Base-by-base conservation (phyloP, 352 stramenopile genomes). In the Phytopythium chamaehyphon region DNA sequence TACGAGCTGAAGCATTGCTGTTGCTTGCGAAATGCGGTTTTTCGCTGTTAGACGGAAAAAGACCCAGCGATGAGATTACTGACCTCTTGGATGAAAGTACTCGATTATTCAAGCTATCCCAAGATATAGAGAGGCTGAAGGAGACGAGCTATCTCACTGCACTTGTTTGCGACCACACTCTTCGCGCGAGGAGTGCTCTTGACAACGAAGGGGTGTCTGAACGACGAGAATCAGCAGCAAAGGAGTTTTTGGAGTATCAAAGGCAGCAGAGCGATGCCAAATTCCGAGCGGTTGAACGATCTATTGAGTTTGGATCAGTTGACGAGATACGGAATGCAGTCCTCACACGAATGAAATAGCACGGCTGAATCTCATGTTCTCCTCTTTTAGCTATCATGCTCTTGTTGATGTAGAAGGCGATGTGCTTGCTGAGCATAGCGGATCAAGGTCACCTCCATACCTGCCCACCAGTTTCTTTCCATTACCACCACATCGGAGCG, bases 11-110 rank as follows among this genome's bases (percentile, higher is more conserved):
- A 35, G 74, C 69, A 6, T 58, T 85, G 26, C 56, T 90, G 0
- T 31, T 88, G 28, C 53, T 90, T 21, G 77, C 75, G 0, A 90
- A 88, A 37, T 69, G 59, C 6, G 62, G 60, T 37, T 48, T 90
- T 22, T 67, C 68, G 31, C 68, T 51, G 40, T 57, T 61, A 23
- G n/a, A 42, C 14, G 23, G 35, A 19, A 10, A 40, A 16, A 19
- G 3, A 12, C 16, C 46, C 23, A 45, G 0, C 2, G 18, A 37
- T 26, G 0, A 24, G 12, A 5, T 23, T 16, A 35, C 2, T 3
- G 15, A 64, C 31, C 45, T 73, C 21, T 56, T 84, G 5, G 45
- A 43, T 4, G 43, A 63, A 40, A 76, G 70, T 48, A 40, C 18
- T 12, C 48, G 62, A 36, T 61, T 73, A 54, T 77, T 74, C 51